phyloP scores from a whole-genome alignment of 2,329 filamentous ascomycete species.

The Penicillium sp. region DNA sequence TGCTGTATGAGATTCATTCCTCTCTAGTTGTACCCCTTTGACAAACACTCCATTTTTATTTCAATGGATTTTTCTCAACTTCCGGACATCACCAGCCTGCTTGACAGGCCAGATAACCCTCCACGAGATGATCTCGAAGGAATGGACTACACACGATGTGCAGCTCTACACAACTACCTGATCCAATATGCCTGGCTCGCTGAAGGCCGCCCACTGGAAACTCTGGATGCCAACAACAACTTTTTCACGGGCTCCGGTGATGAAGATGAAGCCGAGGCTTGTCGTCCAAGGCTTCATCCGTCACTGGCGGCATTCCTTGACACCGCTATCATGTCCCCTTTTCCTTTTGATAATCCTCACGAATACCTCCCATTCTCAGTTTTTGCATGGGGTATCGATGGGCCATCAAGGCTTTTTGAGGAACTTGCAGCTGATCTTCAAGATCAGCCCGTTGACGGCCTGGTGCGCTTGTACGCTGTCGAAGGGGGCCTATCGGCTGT shows the following conservation, averaged over 20 bases:
- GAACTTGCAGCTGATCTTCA: constrained; percentile 19
- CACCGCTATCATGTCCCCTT: constrained; percentile 11
- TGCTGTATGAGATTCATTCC: constrained; percentile 3
- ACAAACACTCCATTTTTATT: constrained; percentile 7
- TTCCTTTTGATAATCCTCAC: constrained; percentile 8
- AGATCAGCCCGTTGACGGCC: constrained; percentile 19
- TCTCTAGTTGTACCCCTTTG: constrained; percentile 5
- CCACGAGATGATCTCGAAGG: constrained; percentile 22
- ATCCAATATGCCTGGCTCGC: constrained; percentile 27
- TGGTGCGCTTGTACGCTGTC: constrained; percentile 25
- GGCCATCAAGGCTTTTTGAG: constrained; percentile 17
- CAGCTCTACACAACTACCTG: constrained; percentile 34
- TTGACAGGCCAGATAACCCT: constrained; percentile 30
- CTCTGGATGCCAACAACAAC: constrained; percentile 6
- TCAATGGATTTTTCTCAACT: constrained; percentile 18
- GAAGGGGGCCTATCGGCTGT: constrained; percentile 15
- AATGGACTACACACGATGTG: constrained; percentile 32
- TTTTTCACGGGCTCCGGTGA: constrained; percentile 9
- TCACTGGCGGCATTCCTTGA: constrained; percentile 27
- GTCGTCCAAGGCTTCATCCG: constrained; percentile 25
- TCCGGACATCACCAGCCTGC: constrained; percentile 15
- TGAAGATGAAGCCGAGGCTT: constrained; percentile 21
- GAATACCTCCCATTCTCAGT: constrained; percentile 20
- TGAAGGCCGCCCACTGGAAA: constrained; percentile 20
- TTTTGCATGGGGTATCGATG: constrained; percentile 24